These are phyloP conservation scores for Lomentospora prolificans DNA, from an alignment of 2,329 filamentous ascomycete genomes.

Conservation along the genomic window DNA sequence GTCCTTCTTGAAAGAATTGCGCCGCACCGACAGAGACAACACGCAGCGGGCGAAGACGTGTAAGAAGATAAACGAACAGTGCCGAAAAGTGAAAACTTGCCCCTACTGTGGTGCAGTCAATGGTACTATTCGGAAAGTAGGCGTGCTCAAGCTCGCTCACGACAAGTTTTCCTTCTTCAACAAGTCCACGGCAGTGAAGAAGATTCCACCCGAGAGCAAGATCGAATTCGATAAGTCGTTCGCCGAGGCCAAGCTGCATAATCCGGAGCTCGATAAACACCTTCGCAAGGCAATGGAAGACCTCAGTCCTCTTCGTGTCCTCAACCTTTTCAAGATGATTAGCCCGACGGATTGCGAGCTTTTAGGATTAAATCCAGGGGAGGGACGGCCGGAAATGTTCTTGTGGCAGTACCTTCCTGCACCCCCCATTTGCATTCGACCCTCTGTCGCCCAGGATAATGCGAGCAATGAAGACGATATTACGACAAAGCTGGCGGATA, in stretches of 20 bases:
- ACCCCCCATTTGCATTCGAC: constrained; percentile 86
- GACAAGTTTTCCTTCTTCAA: constrained; percentile 87
- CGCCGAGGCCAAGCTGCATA: constrained; percentile 63
- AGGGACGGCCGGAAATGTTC: constrained; percentile 91
- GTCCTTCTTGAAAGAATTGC: constrained; percentile 67
- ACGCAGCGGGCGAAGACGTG: constrained; percentile 72
- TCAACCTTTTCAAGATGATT: constrained; percentile 88
- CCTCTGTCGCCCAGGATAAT: constrained; percentile 85
- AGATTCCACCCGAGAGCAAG: constrained; percentile 73
- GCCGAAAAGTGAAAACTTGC: constrained; percentile 76
- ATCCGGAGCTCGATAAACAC: constrained; percentile 81
- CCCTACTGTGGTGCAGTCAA: constrained; percentile 75
- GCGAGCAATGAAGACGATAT: constrained; percentile 94
- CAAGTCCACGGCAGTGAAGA: constrained; percentile 77
- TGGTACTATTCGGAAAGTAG: constrained; percentile 83
- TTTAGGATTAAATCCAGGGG: constrained; percentile 74
- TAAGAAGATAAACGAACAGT: constrained; percentile 83
- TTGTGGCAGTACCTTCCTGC: constrained; percentile 95
- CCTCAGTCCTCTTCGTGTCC: constrained; percentile 75
- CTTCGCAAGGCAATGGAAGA: constrained; percentile 89
- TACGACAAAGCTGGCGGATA: constrained; percentile 93
- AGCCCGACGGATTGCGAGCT: constrained; percentile 80
- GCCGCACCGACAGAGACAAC: constrained; percentile 76
- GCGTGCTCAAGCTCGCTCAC: constrained; percentile 87
- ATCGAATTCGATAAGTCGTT: constrained; percentile 80